These are phyloP conservation scores for Sorghum bicolor DNA, from an alignment of 176 grass and related monocot species.

Conservation along the genomic window Sorghum_bicolor_NCBIv3 NC_012872.2:64934001-64934500, in stretches of 20 bases:
- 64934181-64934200: background rate
- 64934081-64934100: background rate
- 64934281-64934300: too few species aligned
- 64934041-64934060: background rate
- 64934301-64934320: too few species aligned
- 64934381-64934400: background rate
- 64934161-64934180: background rate
- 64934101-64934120: background rate
- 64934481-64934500: background rate
- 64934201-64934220: background rate
- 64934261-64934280: background rate
- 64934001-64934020: background rate
- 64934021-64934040: background rate
- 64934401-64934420: background rate
- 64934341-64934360: background rate
- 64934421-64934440: background rate
- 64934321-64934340: background rate
- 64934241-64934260: background rate
- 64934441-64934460: background rate
- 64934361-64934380: background rate
- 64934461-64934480: background rate
- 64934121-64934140: background rate
- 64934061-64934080: background rate
- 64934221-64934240: background rate
- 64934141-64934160: background rate